Evolutionary conservation across 208 protist genomes (phyloP).

Genomic region (Acanthamoeba lenticulata): DNA sequence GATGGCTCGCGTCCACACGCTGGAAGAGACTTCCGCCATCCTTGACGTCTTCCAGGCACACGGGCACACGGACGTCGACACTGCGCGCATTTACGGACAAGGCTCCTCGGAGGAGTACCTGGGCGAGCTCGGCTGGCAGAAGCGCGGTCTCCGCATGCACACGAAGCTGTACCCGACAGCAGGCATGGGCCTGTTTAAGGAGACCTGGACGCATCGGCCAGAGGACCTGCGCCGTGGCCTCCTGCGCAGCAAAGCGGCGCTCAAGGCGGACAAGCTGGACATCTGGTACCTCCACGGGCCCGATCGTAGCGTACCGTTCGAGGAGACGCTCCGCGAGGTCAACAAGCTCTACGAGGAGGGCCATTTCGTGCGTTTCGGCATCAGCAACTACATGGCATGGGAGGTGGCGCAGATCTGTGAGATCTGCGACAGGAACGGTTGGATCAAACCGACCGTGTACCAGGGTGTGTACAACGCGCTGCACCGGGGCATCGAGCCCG

Average conservation of each 20-base stretch:
- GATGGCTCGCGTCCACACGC: conserved; percentile 7
- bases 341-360: conserved; percentile 66
- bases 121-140: not conserved
- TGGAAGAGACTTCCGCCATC: not conserved
- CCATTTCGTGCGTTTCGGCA: conserved; percentile 60
- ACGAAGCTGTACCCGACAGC: conserved; percentile 47
- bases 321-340: conserved; percentile 62
- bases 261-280: conserved; percentile 46
- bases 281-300: conserved; percentile 71
- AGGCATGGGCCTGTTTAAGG: not conserved
- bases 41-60: conserved; percentile 42
- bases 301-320: conserved; percentile 54
- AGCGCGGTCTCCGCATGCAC: conserved; percentile 27
- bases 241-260: conserved; percentile 22
- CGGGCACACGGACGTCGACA: conserved; percentile 67
- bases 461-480: conserved; percentile 74
- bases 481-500: conserved; percentile 53
- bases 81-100: conserved; percentile 53
- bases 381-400: conserved; percentile 72
- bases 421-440: conserved; percentile 5
- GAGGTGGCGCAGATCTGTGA: conserved; percentile 59
- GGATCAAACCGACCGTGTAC: conserved; percentile 68
- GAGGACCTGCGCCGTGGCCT: conserved; percentile 24
- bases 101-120: conserved; percentile 70
- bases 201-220: not conserved